A percentile compares a stretch with the other conserved stretches of the same genome.
Evolutionary conservation across 495 filamentous ascomycete genomes (phyloP).

Genomic region (Endocarpon pusillum): DNA sequence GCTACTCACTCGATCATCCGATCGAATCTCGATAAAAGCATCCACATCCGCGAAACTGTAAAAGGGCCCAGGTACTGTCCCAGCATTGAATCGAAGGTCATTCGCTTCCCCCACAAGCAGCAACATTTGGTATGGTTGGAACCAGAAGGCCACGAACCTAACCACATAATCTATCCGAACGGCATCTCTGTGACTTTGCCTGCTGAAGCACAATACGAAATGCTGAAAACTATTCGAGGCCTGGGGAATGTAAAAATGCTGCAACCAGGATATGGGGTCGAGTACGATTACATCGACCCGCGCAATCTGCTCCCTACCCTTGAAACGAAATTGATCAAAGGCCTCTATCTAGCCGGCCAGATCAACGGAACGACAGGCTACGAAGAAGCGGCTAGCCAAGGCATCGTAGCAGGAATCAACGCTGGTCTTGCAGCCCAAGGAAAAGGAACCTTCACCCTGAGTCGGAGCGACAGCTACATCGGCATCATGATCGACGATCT

Average conservation of each 20-base stretch:
- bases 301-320: conserved; percentile 70
- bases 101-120: conserved; percentile 65
- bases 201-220: conserved; percentile 61
- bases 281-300: conserved; percentile 97
- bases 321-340: conserved; percentile 81
- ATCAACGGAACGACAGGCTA: conserved; percentile 98
- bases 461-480: conserved; percentile 84
- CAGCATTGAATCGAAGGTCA: conserved; percentile 85
- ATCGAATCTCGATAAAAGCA: conserved; percentile 73
- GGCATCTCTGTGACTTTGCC: conserved; percentile 95
- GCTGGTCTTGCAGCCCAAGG: conserved; percentile 63
- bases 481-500: conserved; percentile 99
- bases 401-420: conserved; percentile 83
- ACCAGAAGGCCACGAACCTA: conserved; percentile 78
- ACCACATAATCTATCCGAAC: conserved; percentile 86
- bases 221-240: conserved; percentile 69
- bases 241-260: conserved; percentile 87
- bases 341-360: conserved; percentile 86
- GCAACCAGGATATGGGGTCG: conserved; percentile 91
- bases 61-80: conserved; percentile 91
- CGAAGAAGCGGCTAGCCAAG: conserved; percentile 91
- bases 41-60: conserved; percentile 92
- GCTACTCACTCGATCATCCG: conserved; percentile 71
- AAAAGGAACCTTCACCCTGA: conserved; percentile 45
- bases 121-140: conserved; percentile 88